phyloP scores from a whole-genome alignment of 2,329 filamentous ascomycete species.

The Akanthomyces lecanii region DNA sequence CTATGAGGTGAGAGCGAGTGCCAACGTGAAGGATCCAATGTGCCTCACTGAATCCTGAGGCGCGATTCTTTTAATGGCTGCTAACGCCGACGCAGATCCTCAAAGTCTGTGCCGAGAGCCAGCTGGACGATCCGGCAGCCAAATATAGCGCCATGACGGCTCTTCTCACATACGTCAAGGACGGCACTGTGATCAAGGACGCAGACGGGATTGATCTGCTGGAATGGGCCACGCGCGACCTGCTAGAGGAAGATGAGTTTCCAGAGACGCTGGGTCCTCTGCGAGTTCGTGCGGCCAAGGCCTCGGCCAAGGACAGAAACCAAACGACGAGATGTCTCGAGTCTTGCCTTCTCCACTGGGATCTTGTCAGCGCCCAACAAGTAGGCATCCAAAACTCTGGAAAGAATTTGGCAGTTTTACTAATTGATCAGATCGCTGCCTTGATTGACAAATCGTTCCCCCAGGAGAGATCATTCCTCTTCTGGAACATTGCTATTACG shows the following conservation, averaged over 20 bases:
- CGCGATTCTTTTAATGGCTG: neutral
- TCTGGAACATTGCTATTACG: conserved; percentile 52
- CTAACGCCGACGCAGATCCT: conserved; percentile 33
- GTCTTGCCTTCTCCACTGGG: conserved; percentile 51
- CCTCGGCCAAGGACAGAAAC: conserved; percentile 43
- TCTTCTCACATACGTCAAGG: conserved; percentile 44
- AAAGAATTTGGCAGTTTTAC: neutral
- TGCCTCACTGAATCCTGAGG: neutral
- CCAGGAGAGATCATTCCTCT: conserved; percentile 45
- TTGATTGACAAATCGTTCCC: conserved; percentile 49
- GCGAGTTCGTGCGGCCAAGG: conserved; percentile 48
- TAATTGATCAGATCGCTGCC: conserved; percentile 45
- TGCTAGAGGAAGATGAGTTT: conserved; percentile 39
- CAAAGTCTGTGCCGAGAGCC: conserved; percentile 48
- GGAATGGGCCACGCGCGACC: conserved; percentile 47
- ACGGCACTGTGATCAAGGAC: conserved; percentile 45
- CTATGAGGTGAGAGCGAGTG: conserved; percentile 43
- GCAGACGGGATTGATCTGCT: conserved; percentile 49
- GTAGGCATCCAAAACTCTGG: conserved; percentile 28
- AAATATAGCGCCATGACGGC: conserved; percentile 41
- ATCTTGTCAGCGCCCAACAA: conserved; percentile 54
- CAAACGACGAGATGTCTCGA: conserved; percentile 43
- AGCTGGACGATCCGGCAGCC: conserved; percentile 45
- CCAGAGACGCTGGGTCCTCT: conserved; percentile 46
- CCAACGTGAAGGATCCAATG: neutral